Conservation (phyloP, 176 grass and related monocot species). For the Musa beccarii region DNA sequence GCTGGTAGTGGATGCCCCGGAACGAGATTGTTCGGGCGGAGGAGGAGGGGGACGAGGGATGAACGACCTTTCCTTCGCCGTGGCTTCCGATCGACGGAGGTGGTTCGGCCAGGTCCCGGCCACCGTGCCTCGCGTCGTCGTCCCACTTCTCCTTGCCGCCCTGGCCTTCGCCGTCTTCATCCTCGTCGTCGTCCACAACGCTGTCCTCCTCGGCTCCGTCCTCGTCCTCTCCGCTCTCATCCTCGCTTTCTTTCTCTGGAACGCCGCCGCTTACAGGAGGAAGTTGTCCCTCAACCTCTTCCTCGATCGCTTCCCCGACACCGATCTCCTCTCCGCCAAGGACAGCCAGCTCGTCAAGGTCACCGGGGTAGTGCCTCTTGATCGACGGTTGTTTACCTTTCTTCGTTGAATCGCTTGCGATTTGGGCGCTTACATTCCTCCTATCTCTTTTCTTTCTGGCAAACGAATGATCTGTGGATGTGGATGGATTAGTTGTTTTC, state of each 20-base stretch:
- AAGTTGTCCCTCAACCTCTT: conserved; percentile 45
- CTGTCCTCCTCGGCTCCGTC: conserved; percentile 45
- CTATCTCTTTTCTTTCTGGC: too few species aligned
- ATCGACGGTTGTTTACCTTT: neutral
- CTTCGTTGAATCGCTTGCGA: too few species aligned
- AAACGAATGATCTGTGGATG: neutral
- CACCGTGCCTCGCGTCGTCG: conserved; percentile 34
- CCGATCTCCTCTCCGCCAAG: conserved; percentile 53
- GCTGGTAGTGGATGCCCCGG: neutral
- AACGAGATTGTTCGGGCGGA: neutral
- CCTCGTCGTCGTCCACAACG: conserved; percentile 66
- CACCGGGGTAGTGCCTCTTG: conserved; percentile 42
- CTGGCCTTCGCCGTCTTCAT: conserved; percentile 61
- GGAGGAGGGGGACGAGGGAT: neutral
- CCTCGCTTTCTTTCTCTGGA: conserved; percentile 63
- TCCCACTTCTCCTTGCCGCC: conserved; percentile 55
- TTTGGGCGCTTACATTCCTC: too few species aligned
- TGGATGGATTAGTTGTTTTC: neutral
- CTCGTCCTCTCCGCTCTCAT: conserved; percentile 39
- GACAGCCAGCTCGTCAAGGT: conserved; percentile 93
- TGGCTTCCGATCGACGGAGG: neutral
- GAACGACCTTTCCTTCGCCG: conserved; percentile 22
- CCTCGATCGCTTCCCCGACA: conserved; percentile 39
- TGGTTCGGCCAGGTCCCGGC: conserved; percentile 32
- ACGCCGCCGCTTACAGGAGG: conserved; percentile 44